A percentile compares a stretch with the other conserved stretches of the same genome.
These are phyloP conservation scores for Boehmeria nivea DNA, from an alignment of 306 rosid genomes.

Conservation along the genomic window DNA sequence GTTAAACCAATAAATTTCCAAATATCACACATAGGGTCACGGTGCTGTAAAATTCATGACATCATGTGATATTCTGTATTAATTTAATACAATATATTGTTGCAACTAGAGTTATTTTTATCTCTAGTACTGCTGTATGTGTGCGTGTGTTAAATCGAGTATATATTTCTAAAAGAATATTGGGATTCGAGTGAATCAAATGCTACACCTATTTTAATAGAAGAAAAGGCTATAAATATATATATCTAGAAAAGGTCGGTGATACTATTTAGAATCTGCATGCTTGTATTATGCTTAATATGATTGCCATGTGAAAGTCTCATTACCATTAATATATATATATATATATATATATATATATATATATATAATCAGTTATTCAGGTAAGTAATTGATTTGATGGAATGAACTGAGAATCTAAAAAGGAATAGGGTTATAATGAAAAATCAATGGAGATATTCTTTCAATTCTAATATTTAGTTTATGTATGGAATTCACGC, in stretches of 20 bases:
- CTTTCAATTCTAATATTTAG: too few relatives aligned
- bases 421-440: too few relatives aligned
- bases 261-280: background rate
- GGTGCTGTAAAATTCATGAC: too few relatives aligned
- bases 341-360: background rate
- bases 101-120: too few relatives aligned
- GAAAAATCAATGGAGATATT: too few relatives aligned
- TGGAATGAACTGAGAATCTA: too few relatives aligned
- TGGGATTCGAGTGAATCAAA: constrained; percentile 2
- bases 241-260: background rate
- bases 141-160: background rate
- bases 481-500: too few relatives aligned
- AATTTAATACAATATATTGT: background rate
- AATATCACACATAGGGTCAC: background rate
- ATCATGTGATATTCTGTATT: background rate
- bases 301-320: background rate
- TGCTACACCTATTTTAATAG: background rate
- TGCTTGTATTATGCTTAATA: background rate
- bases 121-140: background rate
- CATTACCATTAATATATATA: background rate
- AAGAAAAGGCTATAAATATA: background rate
- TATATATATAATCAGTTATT: background rate
- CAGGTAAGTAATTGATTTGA: too few relatives aligned
- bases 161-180: background rate
- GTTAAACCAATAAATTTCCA: background rate